A percentile compares a stretch with the other conserved stretches of the same genome.
Conservation (phyloP, 345 rosid genomes). For the Kandelia obovata region DNA sequence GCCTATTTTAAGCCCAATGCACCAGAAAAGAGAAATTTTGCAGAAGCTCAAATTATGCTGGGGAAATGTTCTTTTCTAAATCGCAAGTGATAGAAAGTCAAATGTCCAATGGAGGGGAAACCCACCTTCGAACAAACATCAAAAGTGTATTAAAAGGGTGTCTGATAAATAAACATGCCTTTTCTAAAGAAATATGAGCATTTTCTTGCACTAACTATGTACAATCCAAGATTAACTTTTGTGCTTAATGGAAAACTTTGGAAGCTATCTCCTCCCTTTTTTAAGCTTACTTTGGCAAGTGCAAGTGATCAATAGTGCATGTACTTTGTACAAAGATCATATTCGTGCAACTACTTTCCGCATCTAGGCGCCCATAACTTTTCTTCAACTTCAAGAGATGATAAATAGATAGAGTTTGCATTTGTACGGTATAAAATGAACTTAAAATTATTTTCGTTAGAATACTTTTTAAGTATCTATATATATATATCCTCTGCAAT, state of each 20-base stretch:
- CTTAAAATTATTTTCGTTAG: too few relatives aligned
- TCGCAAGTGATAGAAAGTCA: background rate
- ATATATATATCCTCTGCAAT: too few relatives aligned
- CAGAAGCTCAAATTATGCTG: too few relatives aligned
- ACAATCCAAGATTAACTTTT: slow-evolving; percentile 9
- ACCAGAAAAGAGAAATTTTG: background rate
- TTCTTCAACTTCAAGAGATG: too few relatives aligned
- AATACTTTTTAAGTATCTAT: too few relatives aligned
- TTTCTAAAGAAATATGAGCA: background rate
- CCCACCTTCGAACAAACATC: background rate
- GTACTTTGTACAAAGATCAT: background rate
- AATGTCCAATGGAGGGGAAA: background rate
- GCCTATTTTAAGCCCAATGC: too few relatives aligned
- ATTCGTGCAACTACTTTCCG: background rate
- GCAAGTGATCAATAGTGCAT: background rate
- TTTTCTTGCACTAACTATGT: background rate
- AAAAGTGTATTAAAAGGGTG: slow-evolving; percentile 15
- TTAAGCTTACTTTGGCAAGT: background rate
- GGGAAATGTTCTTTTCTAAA: background rate
- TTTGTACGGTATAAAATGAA: too few relatives aligned
- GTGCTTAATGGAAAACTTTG: slow-evolving; percentile 10
- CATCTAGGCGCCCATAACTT: background rate
- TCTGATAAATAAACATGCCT: slow-evolving; percentile 6
- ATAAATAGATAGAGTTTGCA: too few relatives aligned
- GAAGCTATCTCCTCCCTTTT: slow-evolving; percentile 1